These are phyloP conservation scores for Kodamaea ohmeri DNA, from an alignment of 1,139 yeast species.

Conservation along the genomic window DNA sequence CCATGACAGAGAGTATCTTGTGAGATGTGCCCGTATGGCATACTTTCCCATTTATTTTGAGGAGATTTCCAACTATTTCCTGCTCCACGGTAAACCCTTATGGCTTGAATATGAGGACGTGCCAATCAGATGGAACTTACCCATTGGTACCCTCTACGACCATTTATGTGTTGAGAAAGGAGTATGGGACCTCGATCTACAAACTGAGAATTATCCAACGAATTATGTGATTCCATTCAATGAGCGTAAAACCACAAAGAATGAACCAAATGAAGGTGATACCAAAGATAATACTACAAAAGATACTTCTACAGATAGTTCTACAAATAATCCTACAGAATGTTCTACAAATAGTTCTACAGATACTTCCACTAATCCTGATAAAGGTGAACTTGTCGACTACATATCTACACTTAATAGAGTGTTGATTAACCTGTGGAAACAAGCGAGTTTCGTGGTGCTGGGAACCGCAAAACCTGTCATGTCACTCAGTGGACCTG, in stretches of 20 bases:
- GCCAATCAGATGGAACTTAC: constrained; percentile 76
- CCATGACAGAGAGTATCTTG: constrained; percentile 21
- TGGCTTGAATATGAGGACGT: constrained; percentile 70
- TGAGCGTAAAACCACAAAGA: not conserved
- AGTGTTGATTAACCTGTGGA: constrained; percentile 71
- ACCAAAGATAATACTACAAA: not conserved
- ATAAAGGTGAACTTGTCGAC: not conserved
- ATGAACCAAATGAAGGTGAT: not conserved
- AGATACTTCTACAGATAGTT: no score
- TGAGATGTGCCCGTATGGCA: constrained; percentile 41
- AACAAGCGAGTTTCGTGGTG: constrained; percentile 72
- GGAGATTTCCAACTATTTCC: constrained; percentile 43
- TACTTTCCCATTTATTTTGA: constrained; percentile 56
- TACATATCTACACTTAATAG: constrained; percentile 13
- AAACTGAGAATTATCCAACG: constrained; percentile 43
- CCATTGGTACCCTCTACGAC: constrained; percentile 72
- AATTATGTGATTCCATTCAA: constrained; percentile 51
- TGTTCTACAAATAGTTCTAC: no score
- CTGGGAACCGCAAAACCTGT: constrained; percentile 73
- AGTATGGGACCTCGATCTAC: not conserved
- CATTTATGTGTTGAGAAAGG: constrained; percentile 25
- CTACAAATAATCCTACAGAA: no score
- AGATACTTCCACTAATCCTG: no score
- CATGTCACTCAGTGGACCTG: constrained; percentile 66
- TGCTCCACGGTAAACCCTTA: constrained; percentile 33